Percentiles rank a stretch among this genome's conserved stretches.
Conservation (phyloP, 2,329 filamentous ascomycete genomes). For the Exophiala aquamarina region DNA sequence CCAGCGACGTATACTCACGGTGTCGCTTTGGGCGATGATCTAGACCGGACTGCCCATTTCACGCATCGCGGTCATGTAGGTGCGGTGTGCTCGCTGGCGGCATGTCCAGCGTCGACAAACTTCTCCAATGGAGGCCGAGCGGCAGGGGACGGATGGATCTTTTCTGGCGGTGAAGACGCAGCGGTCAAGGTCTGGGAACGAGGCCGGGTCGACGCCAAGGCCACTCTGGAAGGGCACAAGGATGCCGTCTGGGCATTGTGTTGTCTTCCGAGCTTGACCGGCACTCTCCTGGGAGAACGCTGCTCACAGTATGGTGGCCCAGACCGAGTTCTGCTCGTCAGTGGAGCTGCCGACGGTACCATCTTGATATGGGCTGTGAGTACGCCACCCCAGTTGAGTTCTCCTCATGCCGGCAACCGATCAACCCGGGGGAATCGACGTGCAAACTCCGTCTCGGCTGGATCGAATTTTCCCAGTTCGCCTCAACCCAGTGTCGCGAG, state of each 20-base stretch:
- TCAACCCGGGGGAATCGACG: conserved; percentile 73
- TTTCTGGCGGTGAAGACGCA: conserved; percentile 92
- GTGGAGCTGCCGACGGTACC: conserved; percentile 85
- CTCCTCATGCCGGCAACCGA: conserved; percentile 71
- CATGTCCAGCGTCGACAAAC: conserved; percentile 82
- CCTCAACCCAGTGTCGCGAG: conserved; percentile 87
- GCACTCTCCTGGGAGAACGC: conserved; percentile 72
- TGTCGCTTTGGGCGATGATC: conserved; percentile 65
- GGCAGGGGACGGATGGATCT: conserved; percentile 94
- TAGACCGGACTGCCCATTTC: conserved; percentile 91
- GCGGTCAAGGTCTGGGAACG: conserved; percentile 95
- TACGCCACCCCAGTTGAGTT: conserved; percentile 80
- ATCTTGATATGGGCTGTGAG: conserved; percentile 95
- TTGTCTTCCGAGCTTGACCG: conserved; percentile 80
- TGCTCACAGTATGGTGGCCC: conserved; percentile 72
- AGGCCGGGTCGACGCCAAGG: conserved; percentile 90
- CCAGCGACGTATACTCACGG: conserved; percentile 64
- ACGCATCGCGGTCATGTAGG: conserved; percentile 94
- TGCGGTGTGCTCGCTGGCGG: conserved; percentile 79
- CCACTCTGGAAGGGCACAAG: conserved; percentile 87
- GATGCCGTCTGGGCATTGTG: conserved; percentile 96
- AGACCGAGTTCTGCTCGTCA: conserved; percentile 86
- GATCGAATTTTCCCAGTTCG: conserved; percentile 84
- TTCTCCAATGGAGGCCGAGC: conserved; percentile 87
- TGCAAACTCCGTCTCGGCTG: conserved; percentile 91